These are phyloP conservation scores for Begonia loranthoides DNA, from an alignment of 306 rosid species.

Conservation along the genomic window DNA sequence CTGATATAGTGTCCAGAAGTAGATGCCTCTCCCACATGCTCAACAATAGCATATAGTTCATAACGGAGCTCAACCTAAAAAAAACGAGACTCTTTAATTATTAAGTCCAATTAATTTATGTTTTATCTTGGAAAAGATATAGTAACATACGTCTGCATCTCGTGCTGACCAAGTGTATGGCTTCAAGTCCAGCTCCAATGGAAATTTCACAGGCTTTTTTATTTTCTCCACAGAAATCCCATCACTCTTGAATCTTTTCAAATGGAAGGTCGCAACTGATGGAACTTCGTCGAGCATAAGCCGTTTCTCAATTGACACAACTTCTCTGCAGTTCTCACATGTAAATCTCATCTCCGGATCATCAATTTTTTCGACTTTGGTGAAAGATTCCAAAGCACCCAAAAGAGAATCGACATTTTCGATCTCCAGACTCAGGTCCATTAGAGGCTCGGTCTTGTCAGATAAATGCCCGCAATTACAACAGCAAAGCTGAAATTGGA, in stretches of 20 bases:
- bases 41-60: conserved; percentile 74
- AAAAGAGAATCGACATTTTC: conserved; percentile 49
- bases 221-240: conserved; percentile 51
- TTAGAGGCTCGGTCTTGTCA: conserved; percentile 55
- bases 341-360: conserved; percentile 33
- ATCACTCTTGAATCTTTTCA: conserved; percentile 71
- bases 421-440: conserved; percentile 83
- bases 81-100: neutral
- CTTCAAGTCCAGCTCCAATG: conserved; percentile 65
- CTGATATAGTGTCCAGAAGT: conserved; percentile 76
- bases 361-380: conserved; percentile 62
- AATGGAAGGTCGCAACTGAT: conserved; percentile 60
- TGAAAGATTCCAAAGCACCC: conserved; percentile 65
- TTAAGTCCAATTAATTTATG: too few relatives aligned
- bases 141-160: neutral
- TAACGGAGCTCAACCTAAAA: conserved; percentile 50
- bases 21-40: conserved; percentile 56
- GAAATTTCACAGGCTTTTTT: conserved; percentile 63
- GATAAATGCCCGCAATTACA: conserved; percentile 61
- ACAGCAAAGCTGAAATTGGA: conserved; percentile 40
- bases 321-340: conserved; percentile 63
- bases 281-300: conserved; percentile 59
- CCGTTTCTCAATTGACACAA: conserved; percentile 65
- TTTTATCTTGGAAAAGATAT: too few relatives aligned
- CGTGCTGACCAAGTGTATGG: conserved; percentile 27